These are phyloP conservation scores for Halenospora varia DNA, from an alignment of 495 filamentous ascomycete species.

Conservation along the genomic window DNA sequence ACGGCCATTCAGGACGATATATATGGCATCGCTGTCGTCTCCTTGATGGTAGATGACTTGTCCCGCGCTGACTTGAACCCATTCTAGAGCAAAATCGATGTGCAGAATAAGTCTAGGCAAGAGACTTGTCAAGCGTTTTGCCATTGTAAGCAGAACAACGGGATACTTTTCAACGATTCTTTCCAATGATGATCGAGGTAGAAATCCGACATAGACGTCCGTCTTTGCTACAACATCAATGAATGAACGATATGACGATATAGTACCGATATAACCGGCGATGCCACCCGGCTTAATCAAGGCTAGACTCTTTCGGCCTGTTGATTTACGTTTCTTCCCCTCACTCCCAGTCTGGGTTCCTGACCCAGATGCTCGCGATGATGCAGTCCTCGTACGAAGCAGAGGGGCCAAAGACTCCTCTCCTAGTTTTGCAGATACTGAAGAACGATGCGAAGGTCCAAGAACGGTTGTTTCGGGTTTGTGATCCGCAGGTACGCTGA, in stretches of 20 bases:
- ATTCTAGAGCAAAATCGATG: slow-evolving; percentile 97
- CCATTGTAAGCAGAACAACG: slow-evolving; percentile 89
- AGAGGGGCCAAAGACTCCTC: slow-evolving; percentile 47
- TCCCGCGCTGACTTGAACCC: slow-evolving; percentile 93
- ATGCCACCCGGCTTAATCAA: slow-evolving; percentile 93
- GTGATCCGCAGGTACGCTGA: slow-evolving; percentile 59
- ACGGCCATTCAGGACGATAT: slow-evolving; percentile 93
- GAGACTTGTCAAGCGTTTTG: slow-evolving; percentile 85
- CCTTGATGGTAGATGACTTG: slow-evolving; percentile 91
- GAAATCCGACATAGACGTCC: slow-evolving; percentile 96
- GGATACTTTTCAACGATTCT: slow-evolving; percentile 89
- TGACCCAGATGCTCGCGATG: slow-evolving; percentile 45
- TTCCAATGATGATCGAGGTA: slow-evolving; percentile 82
- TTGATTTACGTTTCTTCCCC: slow-evolving; percentile 41
- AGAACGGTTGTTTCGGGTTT: slow-evolving; percentile 27
- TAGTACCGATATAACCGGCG: slow-evolving; percentile 88
- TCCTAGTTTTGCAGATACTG: slow-evolving; percentile 11
- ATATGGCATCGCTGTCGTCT: slow-evolving; percentile 97
- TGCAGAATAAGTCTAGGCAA: slow-evolving; percentile 90
- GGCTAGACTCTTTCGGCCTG: slow-evolving; percentile 70
- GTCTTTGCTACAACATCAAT: slow-evolving; percentile 97
- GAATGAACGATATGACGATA: slow-evolving; percentile 93
- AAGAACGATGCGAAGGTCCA: slow-evolving; percentile 25
- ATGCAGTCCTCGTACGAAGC: slow-evolving; percentile 42
- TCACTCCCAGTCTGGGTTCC: slow-evolving; percentile 29